phyloP scores from a whole-genome alignment of 345 rosid species.

The Eucalyptus pauciflora region DNA sequence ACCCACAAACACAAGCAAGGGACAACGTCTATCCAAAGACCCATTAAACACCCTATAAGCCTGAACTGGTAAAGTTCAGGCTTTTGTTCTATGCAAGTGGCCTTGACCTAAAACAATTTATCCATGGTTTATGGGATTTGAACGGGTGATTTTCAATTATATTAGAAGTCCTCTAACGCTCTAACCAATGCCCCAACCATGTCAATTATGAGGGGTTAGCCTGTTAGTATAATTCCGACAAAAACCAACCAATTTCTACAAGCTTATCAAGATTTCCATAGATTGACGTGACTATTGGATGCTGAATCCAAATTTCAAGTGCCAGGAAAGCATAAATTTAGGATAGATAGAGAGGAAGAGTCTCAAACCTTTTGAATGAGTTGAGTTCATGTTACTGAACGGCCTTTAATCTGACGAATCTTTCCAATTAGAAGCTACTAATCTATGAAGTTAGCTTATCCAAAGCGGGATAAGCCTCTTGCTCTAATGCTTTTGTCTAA shows the following conservation, averaged over 20 bases:
- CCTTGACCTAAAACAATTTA: not conserved
- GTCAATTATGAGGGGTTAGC: not conserved
- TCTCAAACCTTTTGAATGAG: constrained; percentile 47
- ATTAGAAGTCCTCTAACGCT: not conserved
- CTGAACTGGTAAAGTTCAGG: not conserved
- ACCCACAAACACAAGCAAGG: too few relatives aligned
- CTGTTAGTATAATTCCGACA: not conserved
- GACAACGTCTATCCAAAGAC: not conserved
- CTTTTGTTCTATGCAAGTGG: not conserved
- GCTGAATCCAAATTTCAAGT: not conserved
- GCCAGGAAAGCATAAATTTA: not conserved
- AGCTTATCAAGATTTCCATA: not conserved
- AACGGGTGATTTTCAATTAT: not conserved
- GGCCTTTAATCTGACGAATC: constrained; percentile 42
- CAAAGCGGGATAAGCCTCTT: constrained; percentile 49
- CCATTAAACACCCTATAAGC: not conserved
- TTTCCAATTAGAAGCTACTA: constrained; percentile 19
- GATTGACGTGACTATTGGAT: not conserved
- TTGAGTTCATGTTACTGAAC: constrained; percentile 48
- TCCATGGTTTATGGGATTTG: not conserved
- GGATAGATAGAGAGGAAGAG: not conserved
- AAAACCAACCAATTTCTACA: not conserved
- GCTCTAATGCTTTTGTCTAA: constrained; percentile 45
- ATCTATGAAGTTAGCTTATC: constrained; percentile 59
- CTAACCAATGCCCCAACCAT: not conserved